Conservation (phyloP, 371 early-diverging fungal species). For the Vairimorpha ceranae region DNA sequence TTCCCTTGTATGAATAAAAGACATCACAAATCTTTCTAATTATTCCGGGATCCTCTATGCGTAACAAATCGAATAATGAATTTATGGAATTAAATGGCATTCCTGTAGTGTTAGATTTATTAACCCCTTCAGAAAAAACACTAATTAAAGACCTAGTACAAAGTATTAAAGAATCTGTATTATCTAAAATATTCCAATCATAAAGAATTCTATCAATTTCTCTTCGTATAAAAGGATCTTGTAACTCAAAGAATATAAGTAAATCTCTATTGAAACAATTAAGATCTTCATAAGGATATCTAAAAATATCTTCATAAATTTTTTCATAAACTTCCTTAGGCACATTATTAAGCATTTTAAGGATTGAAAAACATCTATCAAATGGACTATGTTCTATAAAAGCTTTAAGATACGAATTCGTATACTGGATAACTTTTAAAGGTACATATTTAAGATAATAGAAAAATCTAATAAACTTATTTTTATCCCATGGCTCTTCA, state of each 20-base stretch:
- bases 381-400: conserved; percentile 47
- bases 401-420: conserved; percentile 1
- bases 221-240: conserved; percentile 32
- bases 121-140: conserved; percentile 13
- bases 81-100: conserved; percentile 7
- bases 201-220: conserved; percentile 35
- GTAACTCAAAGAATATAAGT: conserved; percentile 19
- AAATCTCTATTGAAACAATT: conserved; percentile 50
- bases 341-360: conserved; percentile 39
- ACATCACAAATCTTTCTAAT: conserved; percentile 37
- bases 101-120: background rate
- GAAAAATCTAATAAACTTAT: conserved; percentile 34
- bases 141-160: conserved; percentile 31
- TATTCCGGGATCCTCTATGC: conserved; percentile 41
- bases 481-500: conserved; percentile 28
- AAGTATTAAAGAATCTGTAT: conserved; percentile 23
- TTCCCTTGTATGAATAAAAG: conserved; percentile 11
- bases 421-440: conserved; percentile 20
- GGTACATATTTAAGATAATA: conserved; percentile 38
- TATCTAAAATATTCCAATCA: conserved; percentile 38
- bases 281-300: conserved; percentile 33
- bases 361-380: conserved; percentile 54
- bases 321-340: conserved; percentile 39
- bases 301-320: conserved; percentile 42
- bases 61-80: conserved; percentile 38